phyloP scores from a whole-genome alignment of 1,284 basidiomycete genomes.

The Microbotryomycetes sp. region DNA sequence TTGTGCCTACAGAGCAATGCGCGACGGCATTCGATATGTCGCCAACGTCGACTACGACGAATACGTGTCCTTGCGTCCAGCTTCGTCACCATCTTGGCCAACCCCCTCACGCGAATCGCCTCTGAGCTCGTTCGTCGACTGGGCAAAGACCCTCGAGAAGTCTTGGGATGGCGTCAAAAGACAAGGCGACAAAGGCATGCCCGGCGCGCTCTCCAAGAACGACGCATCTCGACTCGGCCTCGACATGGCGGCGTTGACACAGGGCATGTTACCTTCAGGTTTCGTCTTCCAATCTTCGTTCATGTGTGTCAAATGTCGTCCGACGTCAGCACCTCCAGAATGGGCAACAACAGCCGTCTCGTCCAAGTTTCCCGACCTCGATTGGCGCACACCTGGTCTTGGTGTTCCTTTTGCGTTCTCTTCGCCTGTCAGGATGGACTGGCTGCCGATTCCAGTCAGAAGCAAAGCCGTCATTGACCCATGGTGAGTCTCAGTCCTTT shows the following conservation, averaged over 20 bases:
- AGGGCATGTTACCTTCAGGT: background rate
- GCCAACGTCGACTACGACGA: constrained; percentile 10
- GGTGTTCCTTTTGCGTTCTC: constrained; percentile 1
- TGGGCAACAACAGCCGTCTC: background rate
- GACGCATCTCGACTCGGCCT: background rate
- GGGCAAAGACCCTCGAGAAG: background rate
- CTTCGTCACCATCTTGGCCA: constrained; percentile 1
- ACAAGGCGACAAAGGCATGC: background rate
- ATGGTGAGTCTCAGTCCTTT: background rate
- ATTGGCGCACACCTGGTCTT: background rate
- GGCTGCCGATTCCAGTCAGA: background rate
- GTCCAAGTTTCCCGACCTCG: background rate
- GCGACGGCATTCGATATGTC: background rate
- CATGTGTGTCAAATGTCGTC: background rate
- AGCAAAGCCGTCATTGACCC: background rate
- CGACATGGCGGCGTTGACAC: background rate
- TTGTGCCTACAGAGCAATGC: constrained; percentile 9
- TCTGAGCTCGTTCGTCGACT: background rate
- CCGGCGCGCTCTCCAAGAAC: background rate
- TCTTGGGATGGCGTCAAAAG: background rate
- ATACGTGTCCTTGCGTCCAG: constrained; percentile 5
- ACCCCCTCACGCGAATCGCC: background rate
- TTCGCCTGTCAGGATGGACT: constrained; percentile 1
- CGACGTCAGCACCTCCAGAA: background rate
- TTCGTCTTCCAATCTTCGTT: constrained; percentile 6